Evolutionary conservation across 2,329 filamentous ascomycete species (phyloP).

Genomic region (Fusarium hainanense): DNA sequence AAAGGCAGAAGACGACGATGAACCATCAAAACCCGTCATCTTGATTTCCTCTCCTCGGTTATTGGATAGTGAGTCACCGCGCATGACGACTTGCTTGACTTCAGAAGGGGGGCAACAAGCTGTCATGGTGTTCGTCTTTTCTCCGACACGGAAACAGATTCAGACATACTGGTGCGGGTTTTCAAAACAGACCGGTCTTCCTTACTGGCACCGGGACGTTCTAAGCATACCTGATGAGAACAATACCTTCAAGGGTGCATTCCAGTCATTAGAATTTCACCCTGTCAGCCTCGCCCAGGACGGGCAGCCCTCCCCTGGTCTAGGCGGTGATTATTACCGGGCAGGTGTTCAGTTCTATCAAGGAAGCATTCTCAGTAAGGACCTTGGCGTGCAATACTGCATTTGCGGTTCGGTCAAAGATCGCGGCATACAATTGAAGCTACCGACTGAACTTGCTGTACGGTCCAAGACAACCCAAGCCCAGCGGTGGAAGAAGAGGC

Average conservation of each 20-base stretch:
- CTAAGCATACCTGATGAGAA: slow-evolving; percentile 42
- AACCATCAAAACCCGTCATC: slow-evolving; percentile 35
- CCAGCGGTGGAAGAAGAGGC: slow-evolving; percentile 46
- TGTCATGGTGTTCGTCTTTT: slow-evolving; percentile 51
- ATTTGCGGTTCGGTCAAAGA: slow-evolving; percentile 47
- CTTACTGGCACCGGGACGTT: slow-evolving; percentile 54
- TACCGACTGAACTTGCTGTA: slow-evolving; percentile 45
- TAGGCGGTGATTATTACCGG: slow-evolving; percentile 49
- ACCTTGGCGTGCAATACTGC: slow-evolving; percentile 58
- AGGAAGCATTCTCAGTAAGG: slow-evolving; percentile 54
- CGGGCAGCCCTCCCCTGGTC: slow-evolving; percentile 21
- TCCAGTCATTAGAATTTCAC: slow-evolving; percentile 47
- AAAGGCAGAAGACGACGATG: slow-evolving; percentile 16
- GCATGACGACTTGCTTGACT: slow-evolving; percentile 47
- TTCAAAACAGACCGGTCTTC: slow-evolving; percentile 41
- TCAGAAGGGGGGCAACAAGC: slow-evolving; percentile 36
- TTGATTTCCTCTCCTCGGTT: slow-evolving; percentile 48
- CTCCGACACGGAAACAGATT: slow-evolving; percentile 47
- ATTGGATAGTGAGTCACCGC: slow-evolving; percentile 42
- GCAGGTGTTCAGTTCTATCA: slow-evolving; percentile 59
- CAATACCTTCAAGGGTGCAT: slow-evolving; percentile 4
- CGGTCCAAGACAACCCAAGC: slow-evolving; percentile 44
- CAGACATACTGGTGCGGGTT: slow-evolving; percentile 52
- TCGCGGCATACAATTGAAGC: slow-evolving; percentile 39
- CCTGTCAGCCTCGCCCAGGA: slow-evolving; percentile 41